Base-by-base conservation (phyloP, 2,329 filamentous ascomycete species). In the Colletotrichum incanum region DNA sequence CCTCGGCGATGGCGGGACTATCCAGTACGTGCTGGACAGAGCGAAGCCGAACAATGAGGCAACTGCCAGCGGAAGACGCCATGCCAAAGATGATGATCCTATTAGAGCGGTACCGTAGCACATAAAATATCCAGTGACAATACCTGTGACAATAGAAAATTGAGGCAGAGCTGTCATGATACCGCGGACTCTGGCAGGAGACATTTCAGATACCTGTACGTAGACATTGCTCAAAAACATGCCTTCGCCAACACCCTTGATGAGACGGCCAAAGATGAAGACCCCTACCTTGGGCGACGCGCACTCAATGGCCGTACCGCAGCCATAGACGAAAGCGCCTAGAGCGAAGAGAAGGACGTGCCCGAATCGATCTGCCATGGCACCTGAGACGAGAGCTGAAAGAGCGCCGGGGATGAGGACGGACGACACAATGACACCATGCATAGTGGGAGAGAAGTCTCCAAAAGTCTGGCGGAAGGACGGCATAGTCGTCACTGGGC, bases 321-420 rank as follows among this genome's bases (percentile, higher is more conserved):
- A 65, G 1, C 81, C 86, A 70, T 90, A 91, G 9, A 90, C 58
- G 39, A 72, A 72, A 0, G 86, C 84, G 0, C 90, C 90, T 20
- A 87, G 81, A 1, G 82, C 82, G 31, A 92, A 88, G 0, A 85
- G 83, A n/a, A 82, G 82, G 0, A 86, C 83, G 12, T 89, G 84
- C 0, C 90, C 90, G 23, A 89, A 86, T 68, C 79, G 84, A 75
- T 86, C 86, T 9, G 84, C 87, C 2, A 92, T 81, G 55, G 86
- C 83, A 1, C 90, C 86, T 0, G 89, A 88, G 45, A 91, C 83
- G 31, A 91, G 83, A 0, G 90, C 89, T 0, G 90, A 87, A 16
- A 92, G 79, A 0, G 88, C 90, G 7, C 88, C 90, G 0, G 90
- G 86, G 31, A 91, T 84, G 28, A 92, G 82, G 58, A 91, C 88